These are phyloP conservation scores for Clonostachys solani DNA, from an alignment of 2,329 filamentous ascomycete genomes.

Conservation along the genomic window DNA sequence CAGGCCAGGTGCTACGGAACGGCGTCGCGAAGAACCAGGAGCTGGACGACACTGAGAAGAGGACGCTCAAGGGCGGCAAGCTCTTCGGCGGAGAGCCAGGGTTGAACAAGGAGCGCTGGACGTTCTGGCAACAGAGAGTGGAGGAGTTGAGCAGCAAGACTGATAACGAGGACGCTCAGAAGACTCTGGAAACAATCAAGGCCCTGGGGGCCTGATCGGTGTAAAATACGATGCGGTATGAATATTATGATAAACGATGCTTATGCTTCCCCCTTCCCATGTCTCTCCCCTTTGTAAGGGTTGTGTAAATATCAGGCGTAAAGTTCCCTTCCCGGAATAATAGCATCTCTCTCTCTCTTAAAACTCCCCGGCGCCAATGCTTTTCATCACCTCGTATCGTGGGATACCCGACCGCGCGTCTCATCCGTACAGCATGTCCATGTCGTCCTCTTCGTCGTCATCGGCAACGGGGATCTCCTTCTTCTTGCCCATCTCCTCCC, in stretches of 20 bases:
- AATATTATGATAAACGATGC: background rate
- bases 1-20: constrained; percentile 14
- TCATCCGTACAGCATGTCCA: constrained; percentile 41
- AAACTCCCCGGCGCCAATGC: background rate
- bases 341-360: background rate
- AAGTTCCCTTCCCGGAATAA: background rate
- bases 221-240: background rate
- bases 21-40: constrained; percentile 5
- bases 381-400: too few species aligned
- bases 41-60: constrained; percentile 11
- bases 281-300: too few species aligned
- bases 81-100: constrained; percentile 12
- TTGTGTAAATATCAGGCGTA: background rate
- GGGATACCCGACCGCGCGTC: background rate
- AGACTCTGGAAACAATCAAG: constrained; percentile 12
- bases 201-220: constrained; percentile 11
- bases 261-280: background rate
- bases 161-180: constrained; percentile 8
- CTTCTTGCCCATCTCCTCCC: constrained; percentile 56
- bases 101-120: constrained; percentile 17
- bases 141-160: constrained; percentile 7
- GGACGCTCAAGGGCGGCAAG: constrained; percentile 11
- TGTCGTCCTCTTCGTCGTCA: constrained; percentile 45
- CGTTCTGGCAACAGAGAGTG: constrained; percentile 21
- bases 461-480: constrained; percentile 36